Evolutionary conservation across 352 stramenopile species (phyloP).

Genomic region (Phytophthora pini): DNA sequence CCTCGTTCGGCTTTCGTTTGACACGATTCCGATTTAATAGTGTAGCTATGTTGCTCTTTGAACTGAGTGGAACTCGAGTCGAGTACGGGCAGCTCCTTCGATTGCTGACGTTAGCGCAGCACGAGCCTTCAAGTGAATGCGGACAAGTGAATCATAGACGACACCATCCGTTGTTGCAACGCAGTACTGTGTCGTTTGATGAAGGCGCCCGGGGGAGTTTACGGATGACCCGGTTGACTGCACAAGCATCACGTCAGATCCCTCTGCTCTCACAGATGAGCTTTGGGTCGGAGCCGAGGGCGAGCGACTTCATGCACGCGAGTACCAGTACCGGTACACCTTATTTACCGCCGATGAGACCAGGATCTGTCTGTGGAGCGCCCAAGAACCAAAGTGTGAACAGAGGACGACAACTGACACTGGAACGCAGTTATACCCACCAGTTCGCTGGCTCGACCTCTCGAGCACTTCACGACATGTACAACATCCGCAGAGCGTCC

Average conservation of each 20-base stretch:
- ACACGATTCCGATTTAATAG: slow-evolving; percentile 67
- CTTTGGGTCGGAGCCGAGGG: slow-evolving; percentile 28
- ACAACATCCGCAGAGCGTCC: slow-evolving; percentile 26
- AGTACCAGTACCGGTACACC: background rate
- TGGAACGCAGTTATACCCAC: slow-evolving; percentile 27
- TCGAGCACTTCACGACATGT: slow-evolving; percentile 34
- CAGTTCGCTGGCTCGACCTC: slow-evolving; percentile 36
- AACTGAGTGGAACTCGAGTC: slow-evolving; percentile 39
- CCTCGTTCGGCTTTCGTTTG: slow-evolving; percentile 46
- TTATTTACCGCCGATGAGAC: slow-evolving; percentile 14
- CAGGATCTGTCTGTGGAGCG: slow-evolving; percentile 13
- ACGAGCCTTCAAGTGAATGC: slow-evolving; percentile 11
- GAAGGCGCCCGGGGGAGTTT: slow-evolving; percentile 9
- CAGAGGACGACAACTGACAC: slow-evolving; percentile 5
- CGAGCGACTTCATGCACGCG: slow-evolving; percentile 31
- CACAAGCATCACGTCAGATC: slow-evolving; percentile 11
- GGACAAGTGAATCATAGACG: slow-evolving; percentile 9
- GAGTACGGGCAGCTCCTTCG: slow-evolving; percentile 54
- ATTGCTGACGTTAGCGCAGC: slow-evolving; percentile 38
- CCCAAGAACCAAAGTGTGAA: background rate
- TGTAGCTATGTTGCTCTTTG: slow-evolving; percentile 59
- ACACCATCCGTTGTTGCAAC: slow-evolving; percentile 26
- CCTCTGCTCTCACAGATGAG: slow-evolving; percentile 25
- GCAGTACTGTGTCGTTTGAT: slow-evolving; percentile 19
- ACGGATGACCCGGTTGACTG: slow-evolving; percentile 2